phyloP scores from a whole-genome alignment of 495 filamentous ascomycete species.

The Podospora pseudocomata region DNA sequence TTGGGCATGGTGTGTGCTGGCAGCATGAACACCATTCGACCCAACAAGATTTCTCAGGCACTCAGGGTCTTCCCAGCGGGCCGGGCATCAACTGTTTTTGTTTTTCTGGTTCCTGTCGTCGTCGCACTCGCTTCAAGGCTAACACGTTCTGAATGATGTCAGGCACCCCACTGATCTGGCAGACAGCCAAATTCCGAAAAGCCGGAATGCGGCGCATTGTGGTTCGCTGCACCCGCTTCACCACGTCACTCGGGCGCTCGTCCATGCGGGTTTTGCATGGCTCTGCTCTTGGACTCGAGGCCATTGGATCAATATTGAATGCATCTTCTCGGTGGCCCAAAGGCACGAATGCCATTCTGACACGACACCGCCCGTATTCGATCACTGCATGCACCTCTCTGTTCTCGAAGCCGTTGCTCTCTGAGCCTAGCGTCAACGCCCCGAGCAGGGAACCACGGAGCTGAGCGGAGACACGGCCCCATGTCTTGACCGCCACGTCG shows the following conservation, averaged over 20 bases:
- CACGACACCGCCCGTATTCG: conserved; percentile 24
- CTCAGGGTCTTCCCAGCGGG: neutral
- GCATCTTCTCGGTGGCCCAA: conserved; percentile 17
- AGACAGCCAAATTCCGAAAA: conserved; percentile 11
- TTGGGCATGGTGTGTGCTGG: neutral
- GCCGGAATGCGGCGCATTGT: neutral
- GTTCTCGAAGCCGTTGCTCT: neutral
- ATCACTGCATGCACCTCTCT: conserved; percentile 5
- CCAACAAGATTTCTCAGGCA: neutral
- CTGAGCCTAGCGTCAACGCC: neutral
- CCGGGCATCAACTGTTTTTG: conserved; percentile 13
- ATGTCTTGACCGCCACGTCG: conserved; percentile 24
- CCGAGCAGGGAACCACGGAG: neutral
- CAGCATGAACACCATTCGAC: neutral
- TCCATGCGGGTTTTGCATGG: conserved; percentile 28
- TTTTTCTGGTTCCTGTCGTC: neutral
- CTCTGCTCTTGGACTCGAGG: conserved; percentile 11
- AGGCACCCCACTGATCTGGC: neutral
- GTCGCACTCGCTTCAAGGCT: neutral
- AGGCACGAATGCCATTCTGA: conserved; percentile 27
- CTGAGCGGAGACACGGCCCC: conserved; percentile 5
- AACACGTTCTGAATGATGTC: neutral
- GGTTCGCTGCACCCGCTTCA: neutral
- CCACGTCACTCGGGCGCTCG: conserved; percentile 26
- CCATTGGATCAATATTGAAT: conserved; percentile 10